A percentile compares a stretch with the other conserved stretches of the same genome.
Conservation (phyloP, 495 filamentous ascomycete species). For the Cudoniella acicularis region DNA sequence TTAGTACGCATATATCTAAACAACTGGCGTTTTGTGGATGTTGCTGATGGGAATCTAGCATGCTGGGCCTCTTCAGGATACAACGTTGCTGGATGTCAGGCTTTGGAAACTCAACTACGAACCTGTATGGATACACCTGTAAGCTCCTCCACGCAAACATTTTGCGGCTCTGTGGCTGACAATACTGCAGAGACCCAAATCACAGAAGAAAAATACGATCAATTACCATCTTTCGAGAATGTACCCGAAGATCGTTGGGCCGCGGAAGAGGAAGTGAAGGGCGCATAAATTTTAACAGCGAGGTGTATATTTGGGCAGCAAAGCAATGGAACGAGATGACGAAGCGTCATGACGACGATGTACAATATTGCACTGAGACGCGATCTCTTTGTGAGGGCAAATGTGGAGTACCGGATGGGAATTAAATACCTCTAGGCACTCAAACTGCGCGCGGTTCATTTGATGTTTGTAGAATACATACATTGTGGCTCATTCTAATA, state of each 20-base stretch:
- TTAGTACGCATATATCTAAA: conserved; percentile 57
- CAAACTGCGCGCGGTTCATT: no score
- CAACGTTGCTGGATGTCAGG: conserved; percentile 67
- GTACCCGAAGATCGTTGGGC: conserved; percentile 72
- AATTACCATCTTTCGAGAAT: conserved; percentile 91
- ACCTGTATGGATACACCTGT: conserved; percentile 92
- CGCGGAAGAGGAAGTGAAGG: conserved; percentile 63
- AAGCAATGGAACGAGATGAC: background rate
- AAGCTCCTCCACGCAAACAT: conserved; percentile 24
- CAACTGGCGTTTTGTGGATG: background rate
- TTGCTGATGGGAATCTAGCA: conserved; percentile 43
- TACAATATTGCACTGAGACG: conserved; percentile 17
- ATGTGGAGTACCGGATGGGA: conserved; percentile 11
- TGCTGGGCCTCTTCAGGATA: conserved; percentile 94
- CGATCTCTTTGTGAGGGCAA: background rate
- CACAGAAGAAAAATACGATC: conserved; percentile 76
- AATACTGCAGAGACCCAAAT: conserved; percentile 51
- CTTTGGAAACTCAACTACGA: conserved; percentile 74
- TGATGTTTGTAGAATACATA: no score
- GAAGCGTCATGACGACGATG: conserved; percentile 1
- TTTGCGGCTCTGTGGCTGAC: background rate
- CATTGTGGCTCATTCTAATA: no score
- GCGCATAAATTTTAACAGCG: conserved; percentile 1
- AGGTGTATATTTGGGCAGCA: conserved; percentile 4
- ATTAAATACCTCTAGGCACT: conserved; percentile 1